These are phyloP conservation scores for Phytopythium ostracodes DNA, from an alignment of 352 stramenopile genomes.

Conservation along the genomic window DNA sequence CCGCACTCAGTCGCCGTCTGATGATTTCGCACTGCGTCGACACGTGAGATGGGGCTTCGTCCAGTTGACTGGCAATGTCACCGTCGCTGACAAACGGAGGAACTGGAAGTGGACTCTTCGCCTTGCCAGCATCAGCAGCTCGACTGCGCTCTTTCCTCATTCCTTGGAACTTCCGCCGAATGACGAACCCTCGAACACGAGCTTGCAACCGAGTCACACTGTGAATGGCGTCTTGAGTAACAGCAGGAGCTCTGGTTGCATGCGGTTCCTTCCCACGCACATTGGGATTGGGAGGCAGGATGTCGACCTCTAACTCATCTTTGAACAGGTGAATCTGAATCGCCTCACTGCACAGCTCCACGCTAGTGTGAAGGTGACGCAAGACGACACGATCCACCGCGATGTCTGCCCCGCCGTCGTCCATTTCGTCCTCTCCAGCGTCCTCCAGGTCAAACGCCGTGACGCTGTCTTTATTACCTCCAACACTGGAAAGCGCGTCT, in stretches of 20 bases:
- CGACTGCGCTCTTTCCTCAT: neutral
- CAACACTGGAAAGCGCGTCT: conserved; percentile 20
- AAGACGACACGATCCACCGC: neutral
- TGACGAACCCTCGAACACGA: conserved; percentile 39
- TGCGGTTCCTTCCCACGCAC: neutral
- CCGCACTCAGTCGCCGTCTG: neutral
- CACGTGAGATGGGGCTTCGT: neutral
- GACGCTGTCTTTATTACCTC: neutral
- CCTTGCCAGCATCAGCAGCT: neutral
- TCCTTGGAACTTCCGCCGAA: conserved; percentile 23
- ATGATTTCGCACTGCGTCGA: neutral
- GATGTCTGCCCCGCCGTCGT: neutral
- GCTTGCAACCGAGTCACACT: conserved; percentile 39
- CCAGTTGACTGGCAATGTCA: neutral
- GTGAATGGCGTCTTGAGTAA: neutral
- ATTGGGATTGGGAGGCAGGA: neutral
- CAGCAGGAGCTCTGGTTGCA: neutral
- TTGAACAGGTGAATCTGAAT: conserved; percentile 15
- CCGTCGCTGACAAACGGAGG: neutral
- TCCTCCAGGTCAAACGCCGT: conserved; percentile 1
- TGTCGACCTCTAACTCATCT: conserved; percentile 12
- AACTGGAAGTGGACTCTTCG: neutral
- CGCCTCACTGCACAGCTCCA: neutral
- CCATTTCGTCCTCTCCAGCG: neutral
- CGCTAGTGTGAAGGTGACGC: neutral